phyloP scores from a whole-genome alignment of 768 basidiomycete genomes.

The Boletus rubropictus region DNA sequence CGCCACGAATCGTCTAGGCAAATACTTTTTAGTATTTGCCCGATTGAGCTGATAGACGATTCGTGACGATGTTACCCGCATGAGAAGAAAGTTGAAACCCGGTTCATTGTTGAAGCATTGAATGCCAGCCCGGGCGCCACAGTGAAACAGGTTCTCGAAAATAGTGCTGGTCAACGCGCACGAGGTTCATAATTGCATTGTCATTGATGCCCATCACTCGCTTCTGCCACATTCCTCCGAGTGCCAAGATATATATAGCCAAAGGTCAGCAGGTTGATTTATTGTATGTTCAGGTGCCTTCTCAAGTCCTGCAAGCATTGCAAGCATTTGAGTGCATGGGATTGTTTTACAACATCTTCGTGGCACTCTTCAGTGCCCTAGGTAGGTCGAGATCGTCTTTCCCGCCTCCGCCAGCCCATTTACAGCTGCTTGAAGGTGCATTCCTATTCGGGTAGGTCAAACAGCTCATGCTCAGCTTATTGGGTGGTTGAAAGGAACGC shows the following conservation, averaged over 20 bases:
- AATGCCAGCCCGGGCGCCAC: background rate
- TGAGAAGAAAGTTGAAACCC: background rate
- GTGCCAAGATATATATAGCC: background rate
- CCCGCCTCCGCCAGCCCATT: background rate
- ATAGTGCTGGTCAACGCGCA: too few species aligned
- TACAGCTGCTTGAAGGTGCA: constrained; percentile 6
- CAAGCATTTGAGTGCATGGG: constrained; percentile 8
- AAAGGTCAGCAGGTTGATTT: background rate
- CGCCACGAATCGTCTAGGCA: background rate
- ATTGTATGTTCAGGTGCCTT: background rate
- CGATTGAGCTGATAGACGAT: background rate
- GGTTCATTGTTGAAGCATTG: background rate
- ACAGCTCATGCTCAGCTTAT: background rate
- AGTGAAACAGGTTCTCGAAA: too few species aligned
- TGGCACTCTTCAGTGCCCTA: constrained; percentile 19
- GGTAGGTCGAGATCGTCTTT: background rate
- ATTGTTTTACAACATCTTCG: constrained; percentile 13
- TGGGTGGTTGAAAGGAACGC: background rate
- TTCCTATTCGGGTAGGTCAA: constrained; percentile 18
- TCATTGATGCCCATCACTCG: background rate
- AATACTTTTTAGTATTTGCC: background rate
- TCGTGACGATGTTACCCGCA: background rate
- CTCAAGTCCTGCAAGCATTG: background rate
- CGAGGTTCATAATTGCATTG: background rate
- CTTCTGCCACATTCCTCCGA: background rate